phyloP scores from a whole-genome alignment of 805 yeast genomes.

The Yarrowia sp. region DNA sequence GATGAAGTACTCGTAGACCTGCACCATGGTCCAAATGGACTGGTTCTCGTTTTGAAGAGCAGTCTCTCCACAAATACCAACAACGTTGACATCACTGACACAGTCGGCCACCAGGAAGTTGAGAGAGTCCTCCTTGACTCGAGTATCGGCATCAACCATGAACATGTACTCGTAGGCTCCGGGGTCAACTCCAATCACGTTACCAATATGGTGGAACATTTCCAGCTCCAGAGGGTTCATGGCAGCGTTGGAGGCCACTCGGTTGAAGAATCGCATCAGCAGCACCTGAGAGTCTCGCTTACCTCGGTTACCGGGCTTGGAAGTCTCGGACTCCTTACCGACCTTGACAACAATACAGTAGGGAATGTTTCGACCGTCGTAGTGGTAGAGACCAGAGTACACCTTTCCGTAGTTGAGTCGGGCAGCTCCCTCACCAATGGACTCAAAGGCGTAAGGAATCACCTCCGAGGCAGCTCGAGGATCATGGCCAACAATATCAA shows the following conservation, averaged over 20 bases:
- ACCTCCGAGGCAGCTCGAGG: slow-evolving; percentile 62
- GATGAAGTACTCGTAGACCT: slow-evolving; percentile 68
- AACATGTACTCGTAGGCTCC: slow-evolving; percentile 61
- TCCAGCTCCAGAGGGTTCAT: slow-evolving; percentile 66
- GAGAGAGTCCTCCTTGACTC: slow-evolving; percentile 60
- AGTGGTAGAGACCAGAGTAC: slow-evolving; percentile 66
- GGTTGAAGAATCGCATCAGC: slow-evolving; percentile 64
- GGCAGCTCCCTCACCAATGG: slow-evolving; percentile 66
- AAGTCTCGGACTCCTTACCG: slow-evolving; percentile 65
- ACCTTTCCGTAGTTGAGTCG: slow-evolving; percentile 70
- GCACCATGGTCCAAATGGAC: slow-evolving; percentile 65
- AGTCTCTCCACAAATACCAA: slow-evolving; percentile 70
- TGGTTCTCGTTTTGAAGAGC: slow-evolving; percentile 60
- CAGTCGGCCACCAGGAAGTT: slow-evolving; percentile 63
- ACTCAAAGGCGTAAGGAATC: slow-evolving; percentile 59
- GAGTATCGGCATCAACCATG: slow-evolving; percentile 70
- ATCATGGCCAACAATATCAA: slow-evolving; percentile 61
- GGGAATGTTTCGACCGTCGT: slow-evolving; percentile 63
- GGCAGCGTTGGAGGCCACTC: slow-evolving; percentile 65
- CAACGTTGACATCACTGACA: slow-evolving; percentile 61
- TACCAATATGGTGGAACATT: slow-evolving; percentile 61
- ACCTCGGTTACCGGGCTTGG: slow-evolving; percentile 67
- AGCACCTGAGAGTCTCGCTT: slow-evolving; percentile 69
- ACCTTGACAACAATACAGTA: slow-evolving; percentile 63
- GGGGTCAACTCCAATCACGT: slow-evolving; percentile 65